Conservation (phyloP, 2,329 filamentous ascomycete genomes). For the Colletotrichum spaethianum region DNA sequence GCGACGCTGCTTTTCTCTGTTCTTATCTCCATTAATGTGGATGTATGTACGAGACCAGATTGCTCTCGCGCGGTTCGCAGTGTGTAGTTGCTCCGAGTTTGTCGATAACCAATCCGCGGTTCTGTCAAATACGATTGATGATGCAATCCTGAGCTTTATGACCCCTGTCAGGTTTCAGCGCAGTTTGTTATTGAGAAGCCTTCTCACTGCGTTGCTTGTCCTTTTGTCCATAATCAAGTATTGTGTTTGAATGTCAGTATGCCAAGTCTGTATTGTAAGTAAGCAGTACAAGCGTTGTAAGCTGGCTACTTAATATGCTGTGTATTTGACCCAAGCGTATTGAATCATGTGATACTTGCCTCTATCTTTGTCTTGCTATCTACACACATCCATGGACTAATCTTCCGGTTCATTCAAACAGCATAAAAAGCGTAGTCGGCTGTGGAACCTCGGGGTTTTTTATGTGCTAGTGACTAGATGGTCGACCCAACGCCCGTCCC, state of each 20-base stretch:
- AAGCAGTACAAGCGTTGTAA: neutral
- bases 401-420: too few relatives aligned
- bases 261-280: neutral
- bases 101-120: neutral
- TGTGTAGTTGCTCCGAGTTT: neutral
- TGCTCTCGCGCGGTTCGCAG: neutral
- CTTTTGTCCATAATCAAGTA: neutral
- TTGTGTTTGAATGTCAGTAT: neutral
- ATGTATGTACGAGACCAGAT: conserved; percentile 25
- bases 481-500: neutral
- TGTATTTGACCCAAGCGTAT: neutral
- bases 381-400: neutral
- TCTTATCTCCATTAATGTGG: conserved; percentile 4
- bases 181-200: neutral
- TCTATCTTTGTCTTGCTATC: neutral
- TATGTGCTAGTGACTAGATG: neutral
- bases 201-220: neutral
- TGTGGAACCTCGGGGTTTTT: neutral
- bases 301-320: neutral
- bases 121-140: conserved; percentile 3
- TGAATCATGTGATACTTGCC: neutral
- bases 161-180: too few relatives aligned
- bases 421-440: neutral
- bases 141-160: neutral
- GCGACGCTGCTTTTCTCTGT: conserved; percentile 10